Base-by-base conservation (phyloP, 768 basidiomycete genomes). In the Myochromella boudieri region DNA sequence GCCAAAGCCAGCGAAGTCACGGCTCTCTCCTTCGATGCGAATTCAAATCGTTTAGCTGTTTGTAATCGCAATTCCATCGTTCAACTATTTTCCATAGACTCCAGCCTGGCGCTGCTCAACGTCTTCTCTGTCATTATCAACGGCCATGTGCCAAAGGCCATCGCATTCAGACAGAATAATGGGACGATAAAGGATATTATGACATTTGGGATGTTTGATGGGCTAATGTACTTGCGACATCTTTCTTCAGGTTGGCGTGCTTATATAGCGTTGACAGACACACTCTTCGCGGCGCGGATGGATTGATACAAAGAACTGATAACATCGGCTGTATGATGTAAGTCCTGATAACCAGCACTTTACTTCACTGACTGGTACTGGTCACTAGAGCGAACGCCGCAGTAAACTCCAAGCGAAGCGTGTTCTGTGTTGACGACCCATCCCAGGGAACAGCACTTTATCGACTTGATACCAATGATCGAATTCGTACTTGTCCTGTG, bases 171-270 rank as follows among this genome's bases (percentile, higher is more conserved):
- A 4, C 27, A 33, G 11, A 24, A 6, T 33, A 29, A 29, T 7
- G 28, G 24, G 6, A 40, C 10, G n/a, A n/a, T n/a, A 5, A 20
- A 43, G 7, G 17, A 29, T 15, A 33, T 43, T 14, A 11, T 43
- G 14, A 32, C 28, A 32, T 43, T 43, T 15, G 42, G 42, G 9
- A 26, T 43, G 3, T 33, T 31, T 43, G 42, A 43, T 22, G 42
- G 42, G 28, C 12, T 9, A 26, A 43, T 43, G 29, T 31, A 31
- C 8, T 8, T 31, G n/a, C 29, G n/a, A 8, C 9, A 31, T 31
- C n/a, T 8, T n/a, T 31, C 8, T 31, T n/a, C 29, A 8, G 8
- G n/a, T 31, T n/a, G n/a, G 8, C 29, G 8, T 8, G 29, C 8
- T 31, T n/a, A 8, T 8, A 31, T n/a, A 31, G 29, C n/a, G 9